Evolutionary conservation across 108 stramenopile genomes (phyloP).

Genomic region (Poteriospumella lacustris): DNA sequence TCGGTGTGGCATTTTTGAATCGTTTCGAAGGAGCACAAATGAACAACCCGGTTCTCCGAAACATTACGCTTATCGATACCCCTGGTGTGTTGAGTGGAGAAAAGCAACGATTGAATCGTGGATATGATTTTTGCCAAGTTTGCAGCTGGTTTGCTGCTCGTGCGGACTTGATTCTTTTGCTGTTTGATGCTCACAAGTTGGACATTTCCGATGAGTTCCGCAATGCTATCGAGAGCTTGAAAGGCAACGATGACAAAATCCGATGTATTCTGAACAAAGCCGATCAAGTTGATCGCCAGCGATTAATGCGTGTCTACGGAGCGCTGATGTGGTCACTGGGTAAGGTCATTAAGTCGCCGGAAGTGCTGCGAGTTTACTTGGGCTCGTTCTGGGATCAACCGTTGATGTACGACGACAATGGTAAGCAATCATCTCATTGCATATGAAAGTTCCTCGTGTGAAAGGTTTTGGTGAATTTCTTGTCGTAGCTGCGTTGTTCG

Average conservation of each 20-base stretch:
- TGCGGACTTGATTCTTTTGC: slow-evolving; percentile 89
- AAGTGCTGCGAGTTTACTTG: slow-evolving; percentile 62
- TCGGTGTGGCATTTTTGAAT: slow-evolving; percentile 92
- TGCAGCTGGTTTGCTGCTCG: slow-evolving; percentile 98
- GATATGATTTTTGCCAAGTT: slow-evolving; percentile 84
- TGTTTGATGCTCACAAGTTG: slow-evolving; percentile 86
- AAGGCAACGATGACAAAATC: slow-evolving; percentile 29
- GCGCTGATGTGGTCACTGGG: slow-evolving; percentile 65
- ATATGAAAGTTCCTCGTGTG: background rate
- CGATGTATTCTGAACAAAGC: slow-evolving; percentile 75
- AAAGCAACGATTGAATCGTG: slow-evolving; percentile 79
- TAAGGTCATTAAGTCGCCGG: slow-evolving; percentile 43
- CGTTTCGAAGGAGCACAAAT: slow-evolving; percentile 55
- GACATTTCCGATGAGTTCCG: slow-evolving; percentile 78
- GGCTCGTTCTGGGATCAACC: slow-evolving; percentile 71
- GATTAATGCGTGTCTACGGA: slow-evolving; percentile 71
- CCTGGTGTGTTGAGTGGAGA: slow-evolving; percentile 95
- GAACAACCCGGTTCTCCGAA: slow-evolving; percentile 55
- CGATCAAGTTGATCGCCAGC: slow-evolving; percentile 70
- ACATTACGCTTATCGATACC: slow-evolving; percentile 94
- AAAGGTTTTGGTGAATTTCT: background rate
- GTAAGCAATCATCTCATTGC: background rate
- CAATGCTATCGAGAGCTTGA: slow-evolving; percentile 30
- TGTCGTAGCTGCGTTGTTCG: slow-evolving; percentile 54
- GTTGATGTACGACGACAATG: slow-evolving; percentile 49